Evolutionary conservation across 371 early-diverging fungal genomes (phyloP).

Genomic region (Phascolomyces articulosus): DNA sequence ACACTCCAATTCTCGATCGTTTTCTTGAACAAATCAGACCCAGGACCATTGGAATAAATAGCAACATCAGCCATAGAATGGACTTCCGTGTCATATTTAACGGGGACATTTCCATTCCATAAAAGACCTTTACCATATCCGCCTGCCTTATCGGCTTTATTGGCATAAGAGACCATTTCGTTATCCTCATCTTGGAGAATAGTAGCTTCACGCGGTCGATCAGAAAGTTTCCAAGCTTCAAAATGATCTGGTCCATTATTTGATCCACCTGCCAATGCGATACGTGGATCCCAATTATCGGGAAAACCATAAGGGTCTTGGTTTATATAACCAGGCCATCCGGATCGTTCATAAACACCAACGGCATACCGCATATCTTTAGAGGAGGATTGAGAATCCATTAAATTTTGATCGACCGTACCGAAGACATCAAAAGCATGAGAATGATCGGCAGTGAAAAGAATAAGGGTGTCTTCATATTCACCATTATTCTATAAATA

Average conservation of each 20-base stretch:
- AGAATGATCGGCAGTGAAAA: slow-evolving; percentile 68
- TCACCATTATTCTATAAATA: slow-evolving; percentile 33
- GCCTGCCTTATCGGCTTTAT: slow-evolving; percentile 37
- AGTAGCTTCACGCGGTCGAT: slow-evolving; percentile 43
- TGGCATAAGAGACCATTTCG: slow-evolving; percentile 27
- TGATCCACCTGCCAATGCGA: slow-evolving; percentile 65
- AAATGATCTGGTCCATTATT: slow-evolving; percentile 57
- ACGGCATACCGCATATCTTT: slow-evolving; percentile 61
- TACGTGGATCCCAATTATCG: slow-evolving; percentile 59
- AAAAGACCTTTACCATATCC: slow-evolving; percentile 42
- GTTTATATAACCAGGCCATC: slow-evolving; percentile 68
- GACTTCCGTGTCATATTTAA: slow-evolving; percentile 37
- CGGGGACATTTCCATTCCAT: slow-evolving; percentile 40
- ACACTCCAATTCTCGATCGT: slow-evolving; percentile 61
- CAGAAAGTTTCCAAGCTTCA: slow-evolving; percentile 63
- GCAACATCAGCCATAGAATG: slow-evolving; percentile 65
- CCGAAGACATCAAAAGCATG: slow-evolving; percentile 78
- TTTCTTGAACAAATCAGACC: slow-evolving; percentile 52
- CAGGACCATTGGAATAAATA: slow-evolving; percentile 55
- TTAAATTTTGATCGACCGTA: slow-evolving; percentile 55
- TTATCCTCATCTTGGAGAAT: background rate
- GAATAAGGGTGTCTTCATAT: slow-evolving; percentile 68
- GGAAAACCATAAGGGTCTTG: slow-evolving; percentile 70
- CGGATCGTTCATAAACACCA: slow-evolving; percentile 66
- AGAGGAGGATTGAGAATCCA: slow-evolving; percentile 15